Base-by-base conservation (phyloP, 345 rosid genomes). In the Corchorus capsularis region DNA sequence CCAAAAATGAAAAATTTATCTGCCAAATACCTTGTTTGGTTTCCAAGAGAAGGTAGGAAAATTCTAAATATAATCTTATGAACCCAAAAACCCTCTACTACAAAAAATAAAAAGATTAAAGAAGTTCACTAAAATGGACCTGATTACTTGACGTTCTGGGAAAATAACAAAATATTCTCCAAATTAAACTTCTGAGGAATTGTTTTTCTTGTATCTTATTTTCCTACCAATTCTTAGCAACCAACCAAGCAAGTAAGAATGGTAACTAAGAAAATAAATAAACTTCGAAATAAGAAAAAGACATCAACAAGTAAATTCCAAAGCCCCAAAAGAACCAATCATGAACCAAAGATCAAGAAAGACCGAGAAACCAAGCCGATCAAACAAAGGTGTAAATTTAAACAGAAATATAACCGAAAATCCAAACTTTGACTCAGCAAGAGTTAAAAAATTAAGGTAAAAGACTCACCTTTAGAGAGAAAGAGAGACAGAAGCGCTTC, bases 381-480 rank as follows among this genome's bases (percentile, higher is more conserved):
- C 62, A 53, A 39, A 64, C 19, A 74, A 65, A 7, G 50, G 4
- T 2, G 10, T 43, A 34, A 52, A 73, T 5, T 60, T 32, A 17
- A 49, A 74, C 27, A 45, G 8, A 11, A 66, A 41, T 9, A 3
- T 22, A 13, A 39, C 4, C 4, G 6, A 13, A 82, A 82, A 79
- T 83, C 89, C 82, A 63, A 76, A 76, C 79, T 87, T 82, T 80
- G 89, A 84, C 86, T 80, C 64, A 63, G 43, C 12, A 63, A 75
- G 75, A 78, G 68, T 77, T 56, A 53, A 8, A 64, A 69, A 69
- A 37, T 9, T 53, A 72, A 20, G 49, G 49, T 22, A 67, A 62
- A 61, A 72, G 43, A 82, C 86, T 85, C 82, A 83, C 90, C 90
- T 63, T 45, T 63, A 67, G 45, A 41, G 45, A 46, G 63, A 73